phyloP scores from a whole-genome alignment of 75 land plant genomes.

The Larix kaempferi region DNA sequence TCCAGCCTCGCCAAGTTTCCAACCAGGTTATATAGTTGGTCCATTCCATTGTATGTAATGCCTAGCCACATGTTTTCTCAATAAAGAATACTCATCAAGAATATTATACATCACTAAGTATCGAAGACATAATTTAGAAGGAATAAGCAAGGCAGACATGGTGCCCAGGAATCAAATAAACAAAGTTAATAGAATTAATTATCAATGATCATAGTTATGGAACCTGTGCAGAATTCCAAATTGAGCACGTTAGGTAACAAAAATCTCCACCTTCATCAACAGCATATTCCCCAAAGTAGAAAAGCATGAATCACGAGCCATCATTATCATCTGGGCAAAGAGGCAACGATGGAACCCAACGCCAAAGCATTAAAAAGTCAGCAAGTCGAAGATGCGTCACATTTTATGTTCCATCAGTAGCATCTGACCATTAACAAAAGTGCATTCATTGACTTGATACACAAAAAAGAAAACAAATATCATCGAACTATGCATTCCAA shows the following conservation, averaged over 20 bases:
- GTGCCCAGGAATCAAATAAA: not conserved
- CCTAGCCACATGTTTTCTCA: not conserved
- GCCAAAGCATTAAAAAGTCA: not conserved
- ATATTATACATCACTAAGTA: not conserved
- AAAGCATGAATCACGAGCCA: not conserved
- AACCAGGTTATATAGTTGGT: not conserved
- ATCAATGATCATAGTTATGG: not conserved
- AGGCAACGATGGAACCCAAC: not conserved
- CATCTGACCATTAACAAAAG: not conserved
- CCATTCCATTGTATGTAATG: not conserved
- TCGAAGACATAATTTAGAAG: not conserved
- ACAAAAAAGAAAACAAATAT: not conserved
- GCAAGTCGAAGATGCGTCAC: conserved; percentile 1
- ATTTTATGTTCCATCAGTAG: not conserved
- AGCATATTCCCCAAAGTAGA: not conserved
- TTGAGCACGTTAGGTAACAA: not conserved
- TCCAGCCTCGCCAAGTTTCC: not conserved
- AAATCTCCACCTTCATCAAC: not conserved
- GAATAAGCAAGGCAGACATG: not conserved
- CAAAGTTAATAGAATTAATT: not conserved
- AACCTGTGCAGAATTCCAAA: not conserved
- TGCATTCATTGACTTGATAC: not conserved
- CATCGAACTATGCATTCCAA: not conserved
- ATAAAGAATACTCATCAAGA: not conserved
- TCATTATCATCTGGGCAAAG: conserved; percentile 4